Conservation (phyloP, 768 basidiomycete genomes). For the Ramaria sp. region DNA sequence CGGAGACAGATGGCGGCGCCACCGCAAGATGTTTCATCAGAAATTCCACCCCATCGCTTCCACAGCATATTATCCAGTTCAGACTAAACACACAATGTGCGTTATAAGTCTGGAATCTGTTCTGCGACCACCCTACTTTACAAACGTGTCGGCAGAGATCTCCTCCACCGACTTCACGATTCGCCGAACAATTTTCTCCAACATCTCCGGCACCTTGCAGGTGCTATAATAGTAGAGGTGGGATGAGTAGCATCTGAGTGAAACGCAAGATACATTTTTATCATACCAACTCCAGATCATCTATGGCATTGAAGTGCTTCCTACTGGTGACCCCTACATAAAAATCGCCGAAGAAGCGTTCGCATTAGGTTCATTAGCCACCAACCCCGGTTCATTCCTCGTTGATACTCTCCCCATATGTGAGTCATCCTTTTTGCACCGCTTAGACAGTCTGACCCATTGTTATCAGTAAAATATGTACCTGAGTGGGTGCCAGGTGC, state of each 20-base stretch:
- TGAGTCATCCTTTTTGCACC: conserved; percentile 10
- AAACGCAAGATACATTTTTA: not conserved
- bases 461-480: conserved; percentile 24
- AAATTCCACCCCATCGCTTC: conserved; percentile 20
- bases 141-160: not conserved
- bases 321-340: conserved; percentile 34
- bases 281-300: not conserved
- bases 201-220: not conserved
- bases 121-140: not conserved
- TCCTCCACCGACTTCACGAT: conserved; percentile 5
- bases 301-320: conserved; percentile 2
- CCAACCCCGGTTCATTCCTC: conserved; percentile 41
- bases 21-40: conserved; percentile 21
- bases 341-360: conserved; percentile 41
- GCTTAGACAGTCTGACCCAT: not conserved
- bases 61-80: conserved; percentile 22
- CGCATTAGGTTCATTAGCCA: conserved; percentile 39
- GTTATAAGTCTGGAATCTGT: not conserved
- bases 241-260: not conserved
- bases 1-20: conserved; percentile 21
- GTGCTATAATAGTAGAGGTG: conserved; percentile 6
- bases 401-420: conserved; percentile 38
- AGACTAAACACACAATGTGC: conserved; percentile 13
- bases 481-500: conserved; percentile 33
- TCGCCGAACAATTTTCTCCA: not conserved